Conservation (phyloP, 768 basidiomycete species). For the Suillus subluteus region DNA sequence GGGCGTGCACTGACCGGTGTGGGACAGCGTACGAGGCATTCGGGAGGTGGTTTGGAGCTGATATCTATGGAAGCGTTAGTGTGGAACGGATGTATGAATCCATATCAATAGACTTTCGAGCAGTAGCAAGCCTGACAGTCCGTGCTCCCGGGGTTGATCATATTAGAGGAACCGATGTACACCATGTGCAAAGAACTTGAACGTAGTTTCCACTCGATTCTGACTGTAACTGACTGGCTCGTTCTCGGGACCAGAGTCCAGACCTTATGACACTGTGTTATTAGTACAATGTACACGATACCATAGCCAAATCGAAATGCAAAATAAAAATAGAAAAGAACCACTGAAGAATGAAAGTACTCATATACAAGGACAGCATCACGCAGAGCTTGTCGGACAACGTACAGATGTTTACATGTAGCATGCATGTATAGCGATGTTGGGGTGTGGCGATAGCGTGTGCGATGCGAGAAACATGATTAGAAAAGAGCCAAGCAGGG, state of each 20-base stretch:
- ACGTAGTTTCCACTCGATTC: background rate
- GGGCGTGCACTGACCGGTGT: slow-evolving; percentile 1
- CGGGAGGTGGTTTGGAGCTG: slow-evolving; percentile 87
- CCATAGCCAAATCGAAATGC: background rate
- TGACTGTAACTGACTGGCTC: background rate
- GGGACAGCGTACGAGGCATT: slow-evolving; percentile 85
- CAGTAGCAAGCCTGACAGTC: slow-evolving; percentile 68
- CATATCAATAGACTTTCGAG: slow-evolving; percentile 85
- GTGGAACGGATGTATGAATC: slow-evolving; percentile 91
- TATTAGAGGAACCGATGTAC: background rate
- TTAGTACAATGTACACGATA: slow-evolving; percentile 6
- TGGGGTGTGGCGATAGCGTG: background rate
- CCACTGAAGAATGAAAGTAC: background rate
- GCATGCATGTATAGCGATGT: background rate
- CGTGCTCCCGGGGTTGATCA: background rate
- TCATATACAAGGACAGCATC: background rate
- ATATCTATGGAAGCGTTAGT: slow-evolving; percentile 93
- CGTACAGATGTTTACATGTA: slow-evolving; percentile 7
- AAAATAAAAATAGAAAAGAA: background rate
- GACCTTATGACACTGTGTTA: slow-evolving; percentile 6
- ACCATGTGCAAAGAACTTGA: background rate
- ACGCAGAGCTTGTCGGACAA: background rate
- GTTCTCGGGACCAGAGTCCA: background rate
- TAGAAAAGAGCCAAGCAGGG: background rate
- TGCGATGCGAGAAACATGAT: slow-evolving; percentile 3